Conservation (phyloP, 371 early-diverging fungal genomes). For the Pancytospora philotis region DNA sequence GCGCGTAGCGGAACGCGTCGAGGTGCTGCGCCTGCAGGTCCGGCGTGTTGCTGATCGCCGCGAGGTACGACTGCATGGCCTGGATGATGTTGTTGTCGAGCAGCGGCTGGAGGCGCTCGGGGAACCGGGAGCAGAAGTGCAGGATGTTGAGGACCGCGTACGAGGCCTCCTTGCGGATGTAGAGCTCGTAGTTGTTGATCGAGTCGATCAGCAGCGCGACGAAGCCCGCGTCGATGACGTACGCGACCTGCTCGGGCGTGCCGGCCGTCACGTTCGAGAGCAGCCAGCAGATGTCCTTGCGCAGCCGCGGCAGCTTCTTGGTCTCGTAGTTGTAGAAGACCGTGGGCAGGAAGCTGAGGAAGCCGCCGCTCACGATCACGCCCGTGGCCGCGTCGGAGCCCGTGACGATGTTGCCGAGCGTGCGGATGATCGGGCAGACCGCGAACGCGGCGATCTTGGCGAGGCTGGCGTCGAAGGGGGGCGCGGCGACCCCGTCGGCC, state of each 20-base stretch:
- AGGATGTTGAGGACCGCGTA: constrained; percentile 86
- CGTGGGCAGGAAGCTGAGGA: constrained; percentile 60
- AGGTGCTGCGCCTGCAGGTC: constrained; percentile 82
- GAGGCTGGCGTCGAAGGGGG: not conserved
- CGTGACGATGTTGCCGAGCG: constrained; percentile 95
- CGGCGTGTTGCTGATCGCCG: constrained; percentile 61
- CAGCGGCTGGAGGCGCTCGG: constrained; percentile 63
- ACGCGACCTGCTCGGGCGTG: constrained; percentile 75
- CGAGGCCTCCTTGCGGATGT: constrained; percentile 95
- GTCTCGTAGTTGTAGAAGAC: constrained; percentile 70
- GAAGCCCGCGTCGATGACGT: constrained; percentile 79
- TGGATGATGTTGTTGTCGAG: constrained; percentile 77
- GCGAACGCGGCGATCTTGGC: constrained; percentile 29
- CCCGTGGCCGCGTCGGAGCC: constrained; percentile 93
- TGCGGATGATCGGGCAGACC: constrained; percentile 81
- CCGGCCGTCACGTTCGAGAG: constrained; percentile 99
- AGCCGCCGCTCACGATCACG: constrained; percentile 75
- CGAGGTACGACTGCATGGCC: constrained; percentile 78
- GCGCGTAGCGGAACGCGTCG: constrained; percentile 85
- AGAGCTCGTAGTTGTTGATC: constrained; percentile 76
- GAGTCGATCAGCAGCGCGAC: constrained; percentile 78
- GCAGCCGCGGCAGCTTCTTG: constrained; percentile 73
- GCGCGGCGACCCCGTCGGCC: constrained; percentile 1
- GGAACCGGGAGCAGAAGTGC: constrained; percentile 26
- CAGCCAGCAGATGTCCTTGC: constrained; percentile 99